Evolutionary conservation across 305 asterid species (phyloP), one percentile per base, ranked within the genome.

Genomic region (Fraxinus baroniana): DNA sequence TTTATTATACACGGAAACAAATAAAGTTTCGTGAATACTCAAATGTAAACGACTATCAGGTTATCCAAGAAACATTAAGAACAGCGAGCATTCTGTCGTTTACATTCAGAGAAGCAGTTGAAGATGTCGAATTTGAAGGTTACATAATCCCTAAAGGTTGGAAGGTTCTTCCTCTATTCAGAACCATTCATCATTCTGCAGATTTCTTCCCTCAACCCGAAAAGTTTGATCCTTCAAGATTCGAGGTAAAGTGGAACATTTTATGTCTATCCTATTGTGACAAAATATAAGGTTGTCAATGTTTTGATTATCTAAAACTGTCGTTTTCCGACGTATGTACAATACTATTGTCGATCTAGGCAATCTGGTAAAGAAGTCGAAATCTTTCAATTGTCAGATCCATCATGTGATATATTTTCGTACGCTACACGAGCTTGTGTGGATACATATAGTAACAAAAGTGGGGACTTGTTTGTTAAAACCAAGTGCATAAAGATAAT

Each of bases 81-180:
- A 87, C 83, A 72, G 92, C 97, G 0, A 93, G 97, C 80, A 91
- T 93, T 82, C 81, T 93, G 0, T 90, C 97, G 0, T 93, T 91
- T 71, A 93, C 97, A 10, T 91, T 90, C 18, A 87, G 97, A 80
- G 97, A 93, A 83, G 95, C 95, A 5, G 93, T 91, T 0, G 86
- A 90, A 62, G 97, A 93, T 10, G 94, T 91, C 7, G 94, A 91
- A 78, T 89, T 93, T 57, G 86, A 86, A 75, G 97, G 94, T 3
- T 93, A 86, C 57, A 80, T 90, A 5, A 93, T 93, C 86, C 97
- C 97, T 4, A 93, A 91, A 83, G 97, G 97, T 33, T 93, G 97
- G 95, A 93, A 93, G 68, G 94, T 93, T 80, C 97, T 93, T 60
- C 97, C 97, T 32, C 90, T 91, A 76, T 93, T 93, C 83, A 89